These are phyloP conservation scores for Leccinellum luteum DNA, from an alignment of 768 basidiomycete genomes.

Conservation along the genomic window DNA sequence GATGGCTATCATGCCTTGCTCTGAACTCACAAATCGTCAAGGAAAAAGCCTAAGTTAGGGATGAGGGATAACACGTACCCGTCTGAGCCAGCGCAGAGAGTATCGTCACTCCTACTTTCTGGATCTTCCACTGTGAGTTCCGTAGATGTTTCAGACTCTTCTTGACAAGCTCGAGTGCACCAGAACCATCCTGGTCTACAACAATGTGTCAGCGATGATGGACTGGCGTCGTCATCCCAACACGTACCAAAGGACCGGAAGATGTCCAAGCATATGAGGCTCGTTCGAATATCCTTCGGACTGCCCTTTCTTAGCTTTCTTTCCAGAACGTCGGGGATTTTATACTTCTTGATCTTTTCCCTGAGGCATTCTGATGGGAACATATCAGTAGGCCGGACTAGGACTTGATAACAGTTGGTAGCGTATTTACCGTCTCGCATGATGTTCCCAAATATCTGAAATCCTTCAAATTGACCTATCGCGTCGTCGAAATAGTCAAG, in stretches of 20 bases:
- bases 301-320: conserved; percentile 15
- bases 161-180: background rate
- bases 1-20: background rate
- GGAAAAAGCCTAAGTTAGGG: background rate
- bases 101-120: conserved; percentile 24
- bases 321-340: conserved; percentile 19
- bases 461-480: conserved; percentile 21
- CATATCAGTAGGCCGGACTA: background rate
- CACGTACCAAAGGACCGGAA: conserved; percentile 20
- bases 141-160: conserved; percentile 9
- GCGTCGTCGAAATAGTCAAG: conserved; percentile 26
- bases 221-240: no score
- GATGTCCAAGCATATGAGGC: conserved; percentile 24
- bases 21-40: background rate
- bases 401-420: background rate
- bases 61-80: background rate
- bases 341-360: conserved; percentile 10
- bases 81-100: conserved; percentile 23
- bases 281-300: conserved; percentile 20
- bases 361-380: conserved; percentile 12
- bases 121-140: conserved; percentile 11
- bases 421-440: conserved; percentile 20
- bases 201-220: background rate
- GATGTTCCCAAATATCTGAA: conserved; percentile 22
- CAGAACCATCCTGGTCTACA: background rate